Evolutionary conservation across 306 rosid genomes (phyloP).

Genomic region (Ceratonia siliqua): DNA sequence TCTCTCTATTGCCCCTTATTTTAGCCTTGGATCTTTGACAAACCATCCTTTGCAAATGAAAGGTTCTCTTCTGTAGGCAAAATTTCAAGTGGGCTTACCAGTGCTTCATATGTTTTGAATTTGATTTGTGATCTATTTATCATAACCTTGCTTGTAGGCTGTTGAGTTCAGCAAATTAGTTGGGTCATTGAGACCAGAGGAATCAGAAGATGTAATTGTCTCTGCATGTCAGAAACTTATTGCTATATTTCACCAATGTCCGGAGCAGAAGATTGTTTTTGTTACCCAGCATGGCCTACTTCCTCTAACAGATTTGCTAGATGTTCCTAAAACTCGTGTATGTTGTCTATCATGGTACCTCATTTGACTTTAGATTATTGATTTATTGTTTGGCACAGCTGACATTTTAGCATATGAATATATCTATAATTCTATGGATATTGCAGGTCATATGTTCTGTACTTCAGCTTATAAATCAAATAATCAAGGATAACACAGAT

Average conservation of each 20-base stretch:
- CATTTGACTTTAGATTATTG: slow-evolving; percentile 17
- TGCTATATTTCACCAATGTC: slow-evolving; percentile 77
- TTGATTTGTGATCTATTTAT: slow-evolving; percentile 35
- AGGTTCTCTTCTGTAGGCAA: slow-evolving; percentile 4
- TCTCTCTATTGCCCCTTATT: slow-evolving; percentile 11
- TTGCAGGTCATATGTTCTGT: slow-evolving; percentile 92
- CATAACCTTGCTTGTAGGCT: slow-evolving; percentile 55
- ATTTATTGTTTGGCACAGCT: slow-evolving; percentile 24
- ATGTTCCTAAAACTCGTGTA: slow-evolving; percentile 87
- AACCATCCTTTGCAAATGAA: slow-evolving; percentile 22
- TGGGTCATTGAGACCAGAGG: slow-evolving; percentile 80
- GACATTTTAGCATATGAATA: slow-evolving; percentile 18
- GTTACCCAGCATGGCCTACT: slow-evolving; percentile 93
- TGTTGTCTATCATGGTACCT: slow-evolving; percentile 38
- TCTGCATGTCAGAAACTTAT: slow-evolving; percentile 89
- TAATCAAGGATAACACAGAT: slow-evolving; percentile 82
- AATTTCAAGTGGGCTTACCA: slow-evolving; percentile 1
- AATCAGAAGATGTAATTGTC: slow-evolving; percentile 84
- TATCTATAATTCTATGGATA: slow-evolving; percentile 23
- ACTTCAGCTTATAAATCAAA: slow-evolving; percentile 94
- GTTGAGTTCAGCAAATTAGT: slow-evolving; percentile 93
- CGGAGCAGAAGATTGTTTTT: slow-evolving; percentile 94
- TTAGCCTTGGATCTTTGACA: slow-evolving; percentile 16
- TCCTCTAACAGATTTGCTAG: slow-evolving; percentile 88
- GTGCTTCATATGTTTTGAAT: slow-evolving; percentile 20